A percentile compares a stretch with the other conserved stretches of the same genome.
Conservation (phyloP, 1,284 basidiomycete genomes). For the Bjerkandera adusta region DNA sequence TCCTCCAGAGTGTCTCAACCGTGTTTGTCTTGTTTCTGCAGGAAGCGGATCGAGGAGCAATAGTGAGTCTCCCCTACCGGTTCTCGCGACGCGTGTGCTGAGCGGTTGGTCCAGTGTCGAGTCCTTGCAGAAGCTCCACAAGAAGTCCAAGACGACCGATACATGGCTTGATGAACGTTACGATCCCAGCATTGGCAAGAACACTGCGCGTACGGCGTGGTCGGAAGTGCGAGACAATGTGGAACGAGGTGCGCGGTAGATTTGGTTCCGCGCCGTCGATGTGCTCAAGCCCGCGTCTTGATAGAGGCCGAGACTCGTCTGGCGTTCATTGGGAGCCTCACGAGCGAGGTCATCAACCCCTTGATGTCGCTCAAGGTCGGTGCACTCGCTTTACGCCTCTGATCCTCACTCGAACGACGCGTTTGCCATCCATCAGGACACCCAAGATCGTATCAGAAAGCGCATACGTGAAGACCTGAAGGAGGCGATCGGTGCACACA, state of each 20-base stretch:
- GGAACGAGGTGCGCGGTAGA: constrained; percentile 66
- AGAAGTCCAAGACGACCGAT: constrained; percentile 68
- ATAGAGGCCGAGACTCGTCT: constrained; percentile 80
- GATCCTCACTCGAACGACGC: neutral
- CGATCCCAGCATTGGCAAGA: constrained; percentile 53
- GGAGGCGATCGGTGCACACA: constrained; percentile 67
- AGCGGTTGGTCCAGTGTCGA: constrained; percentile 51
- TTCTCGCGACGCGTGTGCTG: constrained; percentile 3
- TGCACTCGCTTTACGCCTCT: neutral
- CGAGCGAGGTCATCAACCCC: constrained; percentile 69
- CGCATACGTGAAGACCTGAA: constrained; percentile 90
- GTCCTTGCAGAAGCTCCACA: constrained; percentile 66
- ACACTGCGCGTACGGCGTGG: constrained; percentile 65
- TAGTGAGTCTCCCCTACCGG: constrained; percentile 53
- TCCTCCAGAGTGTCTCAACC: constrained; percentile 15
- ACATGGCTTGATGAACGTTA: constrained; percentile 54
- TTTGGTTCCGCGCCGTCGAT: neutral
- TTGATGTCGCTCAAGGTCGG: constrained; percentile 66
- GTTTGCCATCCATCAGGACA: constrained; percentile 50
- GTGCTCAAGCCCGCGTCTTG: too few relatives aligned
- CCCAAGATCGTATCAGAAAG: constrained; percentile 83
- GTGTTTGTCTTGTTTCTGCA: constrained; percentile 30
- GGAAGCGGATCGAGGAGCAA: constrained; percentile 78
- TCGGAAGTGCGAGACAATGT: constrained; percentile 80
- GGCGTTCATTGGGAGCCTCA: constrained; percentile 71